Base-by-base conservation (phyloP, 495 filamentous ascomycete genomes). In the Penicillium taxi region DNA sequence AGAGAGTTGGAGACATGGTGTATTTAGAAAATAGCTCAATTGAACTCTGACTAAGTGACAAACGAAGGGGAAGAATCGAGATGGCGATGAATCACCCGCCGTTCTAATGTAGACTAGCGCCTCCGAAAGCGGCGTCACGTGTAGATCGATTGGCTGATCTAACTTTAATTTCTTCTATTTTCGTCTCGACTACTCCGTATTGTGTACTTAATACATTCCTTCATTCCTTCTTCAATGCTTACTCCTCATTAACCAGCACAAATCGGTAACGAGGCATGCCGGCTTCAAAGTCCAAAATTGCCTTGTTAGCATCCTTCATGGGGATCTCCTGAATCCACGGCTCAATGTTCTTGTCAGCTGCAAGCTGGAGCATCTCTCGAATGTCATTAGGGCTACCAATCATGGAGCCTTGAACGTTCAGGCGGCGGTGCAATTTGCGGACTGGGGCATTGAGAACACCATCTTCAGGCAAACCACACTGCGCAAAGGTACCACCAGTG, bases 351-450 rank as follows among this genome's bases (percentile, higher is more conserved):
- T 88, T 81, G 37, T 83, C 72, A 0, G 63, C 82, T 9, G 81
- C 86, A 39, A 94, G 69, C 32, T 81, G 48, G 48, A 94, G 56
- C 86, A 96, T 93, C 55, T 88, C 81, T 28, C 74, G 63, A 47
- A 91, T 89, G 55, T 91, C 81, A 15, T 47, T 45, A 1, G 85
- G 85, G 16, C 73, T 66, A 2, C 86, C 86, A 35, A 90, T 84
- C 21, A 74, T 42, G n/a, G 74, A 80, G 6, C 86, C 86, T 11
- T 74, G 73, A 16, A 94, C 57, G 57, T 77, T 86, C 23, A 75
- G 48, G 0, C 78, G 77, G 51, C 80, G 85, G 30, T 48, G 59
- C 30, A 93, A 75, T 4, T 83, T 55, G 0, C 69, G 46, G 32
- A 87, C 79, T n/a, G 61, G 59, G 2, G 75, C 77, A 35, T 55